Conservation (phyloP, 2,329 filamentous ascomycete species). For the Byssoonygena ceratinophila region DNA sequence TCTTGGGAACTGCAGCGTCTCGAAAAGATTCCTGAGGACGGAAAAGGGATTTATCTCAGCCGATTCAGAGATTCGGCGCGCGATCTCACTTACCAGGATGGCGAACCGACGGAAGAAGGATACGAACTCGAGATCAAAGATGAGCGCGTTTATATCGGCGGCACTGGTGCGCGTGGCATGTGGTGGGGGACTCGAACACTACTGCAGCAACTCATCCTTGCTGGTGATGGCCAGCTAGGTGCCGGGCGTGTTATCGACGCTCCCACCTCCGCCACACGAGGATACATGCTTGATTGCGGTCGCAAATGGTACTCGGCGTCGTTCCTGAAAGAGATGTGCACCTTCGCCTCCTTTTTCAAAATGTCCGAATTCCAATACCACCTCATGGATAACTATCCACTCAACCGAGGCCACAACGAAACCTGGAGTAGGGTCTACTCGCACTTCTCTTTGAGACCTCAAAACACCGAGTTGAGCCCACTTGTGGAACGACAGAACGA, state of each 20-base stretch:
- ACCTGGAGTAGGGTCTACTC: slow-evolving; percentile 44
- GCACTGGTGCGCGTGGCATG: neutral
- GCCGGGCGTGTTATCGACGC: slow-evolving; percentile 40
- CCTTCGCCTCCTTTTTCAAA: slow-evolving; percentile 53
- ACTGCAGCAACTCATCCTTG: slow-evolving; percentile 41
- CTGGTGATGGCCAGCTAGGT: slow-evolving; percentile 29
- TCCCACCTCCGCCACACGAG: slow-evolving; percentile 43
- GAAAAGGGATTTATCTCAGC: slow-evolving; percentile 38
- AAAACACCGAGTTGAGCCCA: slow-evolving; percentile 38
- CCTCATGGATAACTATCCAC: slow-evolving; percentile 48
- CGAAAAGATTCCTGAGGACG: slow-evolving; percentile 24
- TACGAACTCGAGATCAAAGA: slow-evolving; percentile 37
- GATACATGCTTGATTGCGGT: slow-evolving; percentile 45
- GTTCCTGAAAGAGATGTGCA: slow-evolving; percentile 49
- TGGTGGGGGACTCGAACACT: slow-evolving; percentile 45
- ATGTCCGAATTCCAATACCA: slow-evolving; percentile 49
- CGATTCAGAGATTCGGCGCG: slow-evolving; percentile 22
- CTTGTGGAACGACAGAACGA: slow-evolving; percentile 46
- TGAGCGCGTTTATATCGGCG: slow-evolving; percentile 30
- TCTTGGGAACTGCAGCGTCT: slow-evolving; percentile 36
- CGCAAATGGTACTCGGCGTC: slow-evolving; percentile 47
- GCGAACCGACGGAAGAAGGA: slow-evolving; percentile 40
- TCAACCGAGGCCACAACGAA: slow-evolving; percentile 40
- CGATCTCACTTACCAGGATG: slow-evolving; percentile 40
- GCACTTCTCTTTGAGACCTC: slow-evolving; percentile 46